phyloP scores from a whole-genome alignment of 371 early-diverging fungal species.

The Lichtheimia corymbifera region DNA sequence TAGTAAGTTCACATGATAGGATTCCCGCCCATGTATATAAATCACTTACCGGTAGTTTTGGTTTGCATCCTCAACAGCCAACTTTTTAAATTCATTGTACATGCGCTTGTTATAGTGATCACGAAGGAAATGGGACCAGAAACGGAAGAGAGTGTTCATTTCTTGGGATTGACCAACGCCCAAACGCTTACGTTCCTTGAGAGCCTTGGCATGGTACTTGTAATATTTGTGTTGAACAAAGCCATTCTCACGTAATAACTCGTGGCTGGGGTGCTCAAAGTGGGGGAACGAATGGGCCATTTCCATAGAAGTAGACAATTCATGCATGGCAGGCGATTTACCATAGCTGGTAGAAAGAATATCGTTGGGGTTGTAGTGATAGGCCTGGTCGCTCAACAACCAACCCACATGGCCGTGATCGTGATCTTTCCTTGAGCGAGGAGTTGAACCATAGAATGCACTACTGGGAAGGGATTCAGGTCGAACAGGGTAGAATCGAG shows the following conservation, averaged over 20 bases:
- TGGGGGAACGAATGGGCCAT: slow-evolving; percentile 75
- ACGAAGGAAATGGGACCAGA: slow-evolving; percentile 98
- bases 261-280: slow-evolving; percentile 95
- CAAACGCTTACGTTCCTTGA: slow-evolving; percentile 88
- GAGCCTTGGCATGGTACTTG: slow-evolving; percentile 93
- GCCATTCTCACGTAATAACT: slow-evolving; percentile 91
- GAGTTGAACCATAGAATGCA: slow-evolving; percentile 43
- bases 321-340: slow-evolving; percentile 37
- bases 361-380: slow-evolving; percentile 53
- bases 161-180: slow-evolving; percentile 95
- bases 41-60: slow-evolving; percentile 73
- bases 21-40: neutral
- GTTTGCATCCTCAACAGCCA: slow-evolving; percentile 92
- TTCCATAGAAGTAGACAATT: slow-evolving; percentile 44
- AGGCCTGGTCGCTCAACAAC: slow-evolving; percentile 67
- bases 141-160: slow-evolving; percentile 97
- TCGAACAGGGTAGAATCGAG: slow-evolving; percentile 67
- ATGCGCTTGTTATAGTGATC: slow-evolving; percentile 92
- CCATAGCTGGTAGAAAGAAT: slow-evolving; percentile 43
- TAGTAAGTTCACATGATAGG: neutral
- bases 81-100: slow-evolving; percentile 89
- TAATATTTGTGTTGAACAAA: slow-evolving; percentile 95
- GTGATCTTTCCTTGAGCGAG: slow-evolving; percentile 53
- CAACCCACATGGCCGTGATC: slow-evolving; percentile 90
- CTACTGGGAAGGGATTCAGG: slow-evolving; percentile 57